Conservation (phyloP, 805 yeast species). For the Metschnikowia koreensis region DNA sequence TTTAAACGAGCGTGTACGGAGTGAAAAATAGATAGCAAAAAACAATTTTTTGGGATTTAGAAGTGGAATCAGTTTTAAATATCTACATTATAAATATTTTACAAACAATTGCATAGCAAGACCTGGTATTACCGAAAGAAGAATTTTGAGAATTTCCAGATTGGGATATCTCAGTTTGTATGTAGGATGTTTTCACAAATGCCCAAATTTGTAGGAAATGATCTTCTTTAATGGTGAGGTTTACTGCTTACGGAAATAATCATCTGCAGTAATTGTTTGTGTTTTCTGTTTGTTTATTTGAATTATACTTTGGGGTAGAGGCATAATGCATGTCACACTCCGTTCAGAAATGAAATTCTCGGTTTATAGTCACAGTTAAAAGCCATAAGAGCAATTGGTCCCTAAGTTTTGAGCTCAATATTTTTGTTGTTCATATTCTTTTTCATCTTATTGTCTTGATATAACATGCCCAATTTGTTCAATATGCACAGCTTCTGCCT, state of each 20-base stretch:
- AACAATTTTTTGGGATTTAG: neutral
- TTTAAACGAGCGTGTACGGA: conserved; percentile 6
- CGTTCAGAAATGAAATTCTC: too few species aligned
- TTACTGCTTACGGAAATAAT: too few species aligned
- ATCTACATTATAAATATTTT: neutral
- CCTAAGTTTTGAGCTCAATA: too few species aligned
- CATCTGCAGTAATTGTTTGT: too few species aligned
- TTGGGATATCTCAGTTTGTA: neutral
- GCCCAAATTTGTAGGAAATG: too few species aligned
- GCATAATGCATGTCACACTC: too few species aligned
- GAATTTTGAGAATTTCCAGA: neutral
- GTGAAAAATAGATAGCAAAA: neutral
- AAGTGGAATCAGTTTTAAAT: neutral
- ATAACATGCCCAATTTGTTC: neutral
- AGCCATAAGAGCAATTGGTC: too few species aligned
- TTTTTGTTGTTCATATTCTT: neutral
- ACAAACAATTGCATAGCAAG: neutral
- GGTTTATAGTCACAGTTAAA: too few species aligned
- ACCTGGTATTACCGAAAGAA: neutral
- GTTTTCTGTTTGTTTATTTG: too few species aligned
- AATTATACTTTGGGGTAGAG: too few species aligned
- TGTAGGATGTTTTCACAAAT: neutral
- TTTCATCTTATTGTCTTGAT: neutral
- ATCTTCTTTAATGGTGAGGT: too few species aligned
- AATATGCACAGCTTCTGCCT: neutral